Conservation (phyloP, 1,284 basidiomycete species). For the Mycena citricolor region DNA sequence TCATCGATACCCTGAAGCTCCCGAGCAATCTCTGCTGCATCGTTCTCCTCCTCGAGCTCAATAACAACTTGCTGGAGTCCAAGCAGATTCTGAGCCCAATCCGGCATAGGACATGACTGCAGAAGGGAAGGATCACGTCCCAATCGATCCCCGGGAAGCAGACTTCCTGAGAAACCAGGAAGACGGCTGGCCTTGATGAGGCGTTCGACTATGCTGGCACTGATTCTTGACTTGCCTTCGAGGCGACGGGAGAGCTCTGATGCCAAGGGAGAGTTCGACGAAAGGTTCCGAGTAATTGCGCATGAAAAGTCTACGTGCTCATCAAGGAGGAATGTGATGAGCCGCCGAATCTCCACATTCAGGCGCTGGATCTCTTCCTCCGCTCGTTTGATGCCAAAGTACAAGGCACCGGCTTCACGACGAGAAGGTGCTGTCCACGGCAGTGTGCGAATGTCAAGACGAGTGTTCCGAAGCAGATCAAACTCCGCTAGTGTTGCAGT, state of each 20-base stretch:
- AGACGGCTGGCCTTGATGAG: not conserved
- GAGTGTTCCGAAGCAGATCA: constrained; percentile 4
- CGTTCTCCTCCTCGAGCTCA: constrained; percentile 4
- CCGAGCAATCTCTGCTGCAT: not conserved
- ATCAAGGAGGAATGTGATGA: constrained; percentile 15
- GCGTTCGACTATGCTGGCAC: not conserved
- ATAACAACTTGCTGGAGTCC: not conserved
- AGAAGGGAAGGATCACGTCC: not conserved
- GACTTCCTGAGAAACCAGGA: constrained; percentile 1
- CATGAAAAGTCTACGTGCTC: constrained; percentile 10
- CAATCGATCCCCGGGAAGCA: constrained; percentile 9
- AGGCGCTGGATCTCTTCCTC: constrained; percentile 10
- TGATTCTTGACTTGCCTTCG: not conserved
- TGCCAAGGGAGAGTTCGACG: constrained; percentile 1
- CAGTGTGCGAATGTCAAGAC: constrained; percentile 7
- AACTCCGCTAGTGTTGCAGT: constrained; percentile 4
- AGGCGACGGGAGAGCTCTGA: not conserved
- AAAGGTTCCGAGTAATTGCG: constrained; percentile 3
- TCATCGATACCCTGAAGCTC: constrained; percentile 3
- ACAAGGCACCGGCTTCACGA: constrained; percentile 5
- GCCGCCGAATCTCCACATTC: constrained; percentile 17
- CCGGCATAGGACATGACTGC: not conserved
- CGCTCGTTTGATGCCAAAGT: constrained; percentile 14
- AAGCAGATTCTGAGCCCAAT: constrained; percentile 2
- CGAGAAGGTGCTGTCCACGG: constrained; percentile 8